Conservation (phyloP, 2,329 filamentous ascomycete species). For the Fusarium hostae region DNA sequence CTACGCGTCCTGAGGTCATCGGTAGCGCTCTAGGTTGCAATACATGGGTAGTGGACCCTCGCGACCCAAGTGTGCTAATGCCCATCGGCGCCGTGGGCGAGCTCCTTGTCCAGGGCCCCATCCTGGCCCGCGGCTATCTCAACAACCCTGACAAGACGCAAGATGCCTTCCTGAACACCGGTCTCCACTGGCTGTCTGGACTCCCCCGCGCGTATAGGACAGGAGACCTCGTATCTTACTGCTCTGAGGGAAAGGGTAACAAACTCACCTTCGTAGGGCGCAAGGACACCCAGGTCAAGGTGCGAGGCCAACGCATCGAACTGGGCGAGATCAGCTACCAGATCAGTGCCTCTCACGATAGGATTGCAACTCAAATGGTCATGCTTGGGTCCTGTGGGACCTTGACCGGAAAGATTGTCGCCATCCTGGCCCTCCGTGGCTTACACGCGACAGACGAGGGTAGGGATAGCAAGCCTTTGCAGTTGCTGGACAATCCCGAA, state of each 20-base stretch:
- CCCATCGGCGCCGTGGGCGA: not conserved
- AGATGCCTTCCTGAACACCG: not conserved
- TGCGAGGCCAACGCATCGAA: not conserved
- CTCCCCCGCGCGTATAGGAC: not conserved
- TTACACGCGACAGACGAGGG: not conserved
- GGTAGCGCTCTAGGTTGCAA: not conserved
- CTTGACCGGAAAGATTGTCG: not conserved
- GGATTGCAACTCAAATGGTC: not conserved
- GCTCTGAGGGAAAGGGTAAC: not conserved
- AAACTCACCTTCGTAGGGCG: not conserved
- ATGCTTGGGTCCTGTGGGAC: not conserved
- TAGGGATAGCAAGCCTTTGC: not conserved
- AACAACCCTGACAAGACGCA: not conserved
- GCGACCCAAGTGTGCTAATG: not conserved
- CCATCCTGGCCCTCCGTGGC: not conserved
- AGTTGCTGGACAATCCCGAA: not conserved
- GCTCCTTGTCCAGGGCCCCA: not conserved
- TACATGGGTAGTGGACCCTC: not conserved
- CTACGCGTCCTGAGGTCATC: not conserved
- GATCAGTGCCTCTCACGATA: not conserved
- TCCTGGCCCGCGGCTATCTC: not conserved
- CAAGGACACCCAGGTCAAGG: not conserved
- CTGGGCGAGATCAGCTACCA: not conserved
- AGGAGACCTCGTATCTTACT: not conserved
- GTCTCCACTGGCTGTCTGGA: not conserved